Base-by-base conservation (phyloP, 2,329 filamentous ascomycete species). In the Aspergillus bombycis region DNA sequence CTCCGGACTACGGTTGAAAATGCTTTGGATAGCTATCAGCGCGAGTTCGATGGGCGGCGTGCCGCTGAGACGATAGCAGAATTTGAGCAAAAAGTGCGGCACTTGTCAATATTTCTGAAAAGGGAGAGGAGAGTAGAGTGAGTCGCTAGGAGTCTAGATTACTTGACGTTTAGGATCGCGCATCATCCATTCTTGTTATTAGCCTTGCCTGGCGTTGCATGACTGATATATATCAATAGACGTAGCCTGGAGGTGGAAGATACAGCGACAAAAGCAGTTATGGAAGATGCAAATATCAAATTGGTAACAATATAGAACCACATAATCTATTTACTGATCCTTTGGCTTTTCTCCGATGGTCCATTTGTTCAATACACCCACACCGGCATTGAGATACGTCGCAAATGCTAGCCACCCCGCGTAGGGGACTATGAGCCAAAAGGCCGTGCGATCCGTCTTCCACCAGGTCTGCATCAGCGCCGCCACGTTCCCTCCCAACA, bases 391-490 rank as follows among this genome's bases (percentile, higher is more conserved):
- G 58, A 98, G 82, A 75, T 97, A 98, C 0, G 91, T 93, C 36
- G 93, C 94, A 75, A 96, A 97, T 59, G 88, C 83, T 70, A 97
- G 80, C 94, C 94, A 98, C 19, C 83, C 91, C 30, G 96, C 80
- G 75, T 97, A 98, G 0, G 94, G 94, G 28, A 86, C 85, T 78
- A 96, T 84, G 68, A 88, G 83, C 86, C 88, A 94, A 19, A 88
- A 91, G 23, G 92, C 88, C 9, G 88, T 83, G 23, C 83, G 77
- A 76, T 97, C 94, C 54, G 94, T 85, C 66, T 88, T 83, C 65
- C 87, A 87, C 89, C 92, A 97, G 62, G 91, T 80, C 72, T 90
- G 91, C 16, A 91, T 85, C 57, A 97, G 79, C 70, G 93, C 94
- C 8, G 84, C 86, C 55, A 92, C 91, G 34, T 90, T 81, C 10